These are phyloP conservation scores for Sanghuangporus sanghuang DNA, from an alignment of 1,284 basidiomycete species.

Conservation along the genomic window DNA sequence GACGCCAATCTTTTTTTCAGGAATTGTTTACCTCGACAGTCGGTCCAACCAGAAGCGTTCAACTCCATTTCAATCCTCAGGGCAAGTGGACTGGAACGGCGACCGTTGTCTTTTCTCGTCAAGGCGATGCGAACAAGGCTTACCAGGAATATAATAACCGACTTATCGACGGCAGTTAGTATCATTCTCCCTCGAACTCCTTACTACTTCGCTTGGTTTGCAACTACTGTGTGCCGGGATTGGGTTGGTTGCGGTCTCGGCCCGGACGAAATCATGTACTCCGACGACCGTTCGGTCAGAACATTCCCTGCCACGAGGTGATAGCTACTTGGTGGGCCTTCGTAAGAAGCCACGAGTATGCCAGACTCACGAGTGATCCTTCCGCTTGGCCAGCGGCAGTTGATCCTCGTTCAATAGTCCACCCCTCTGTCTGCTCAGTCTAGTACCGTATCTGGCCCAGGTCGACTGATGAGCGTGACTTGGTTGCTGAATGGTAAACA, in stretches of 20 bases:
- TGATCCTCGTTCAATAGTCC: background rate
- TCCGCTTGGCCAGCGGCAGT: conserved; percentile 14
- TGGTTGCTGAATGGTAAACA: background rate
- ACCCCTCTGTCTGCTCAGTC: conserved; percentile 1
- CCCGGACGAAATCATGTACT: background rate
- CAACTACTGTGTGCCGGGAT: background rate
- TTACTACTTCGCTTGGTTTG: background rate
- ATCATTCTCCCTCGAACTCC: conserved; percentile 24
- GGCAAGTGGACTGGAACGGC: conserved; percentile 91
- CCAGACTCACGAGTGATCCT: conserved; percentile 5
- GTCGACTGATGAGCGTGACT: background rate
- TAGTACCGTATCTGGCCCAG: background rate
- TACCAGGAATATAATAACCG: conserved; percentile 96
- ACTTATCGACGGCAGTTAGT: conserved; percentile 99
- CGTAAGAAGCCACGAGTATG: background rate
- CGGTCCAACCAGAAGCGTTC: conserved; percentile 80
- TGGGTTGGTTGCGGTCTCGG: background rate
- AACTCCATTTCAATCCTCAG: conserved; percentile 78
- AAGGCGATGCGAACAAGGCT: conserved; percentile 89
- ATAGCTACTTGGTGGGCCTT: background rate
- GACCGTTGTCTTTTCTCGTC: conserved; percentile 80
- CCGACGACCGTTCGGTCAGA: background rate
- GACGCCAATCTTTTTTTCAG: conserved; percentile 42
- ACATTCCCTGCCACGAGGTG: background rate
- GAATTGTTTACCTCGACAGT: conserved; percentile 92